phyloP scores from a whole-genome alignment of 192 early-diverging fungal species.

The Rhizoclosmatium sp. region DNA sequence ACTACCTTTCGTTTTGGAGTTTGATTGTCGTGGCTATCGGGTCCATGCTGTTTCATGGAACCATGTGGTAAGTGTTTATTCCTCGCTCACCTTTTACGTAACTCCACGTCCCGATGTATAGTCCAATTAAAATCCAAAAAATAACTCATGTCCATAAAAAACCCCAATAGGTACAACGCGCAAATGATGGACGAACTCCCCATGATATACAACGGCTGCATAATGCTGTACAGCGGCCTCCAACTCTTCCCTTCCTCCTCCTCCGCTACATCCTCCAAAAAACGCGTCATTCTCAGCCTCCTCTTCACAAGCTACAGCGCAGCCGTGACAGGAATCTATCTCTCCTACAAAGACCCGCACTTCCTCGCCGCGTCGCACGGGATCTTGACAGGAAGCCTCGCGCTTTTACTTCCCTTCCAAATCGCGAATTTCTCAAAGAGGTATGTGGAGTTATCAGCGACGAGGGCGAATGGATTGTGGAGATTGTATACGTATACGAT shows the following conservation, averaged over 20 bases:
- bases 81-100: not conserved
- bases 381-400: slow-evolving; percentile 21
- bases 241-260: slow-evolving; percentile 10
- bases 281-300: not conserved
- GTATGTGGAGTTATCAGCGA: not conserved
- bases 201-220: slow-evolving; percentile 53
- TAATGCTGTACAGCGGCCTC: slow-evolving; percentile 46
- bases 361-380: slow-evolving; percentile 63
- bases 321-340: slow-evolving; percentile 56
- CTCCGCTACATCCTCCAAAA: not conserved
- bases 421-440: slow-evolving; percentile 26
- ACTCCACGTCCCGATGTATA: too few relatives aligned
- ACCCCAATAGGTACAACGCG: not conserved
- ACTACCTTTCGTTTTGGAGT: slow-evolving; percentile 66
- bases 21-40: slow-evolving; percentile 76
- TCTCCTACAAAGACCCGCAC: slow-evolving; percentile 69
- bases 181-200: slow-evolving; percentile 75
- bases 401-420: slow-evolving; percentile 34
- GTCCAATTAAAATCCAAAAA: too few relatives aligned
- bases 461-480: not conserved
- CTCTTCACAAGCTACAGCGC: slow-evolving; percentile 5
- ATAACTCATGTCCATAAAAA: too few relatives aligned
- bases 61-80: slow-evolving; percentile 62
- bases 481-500: not conserved
- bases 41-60: slow-evolving; percentile 81